Conservation (phyloP, 257 asterid species). For the Rubia yunnanensis region DNA sequence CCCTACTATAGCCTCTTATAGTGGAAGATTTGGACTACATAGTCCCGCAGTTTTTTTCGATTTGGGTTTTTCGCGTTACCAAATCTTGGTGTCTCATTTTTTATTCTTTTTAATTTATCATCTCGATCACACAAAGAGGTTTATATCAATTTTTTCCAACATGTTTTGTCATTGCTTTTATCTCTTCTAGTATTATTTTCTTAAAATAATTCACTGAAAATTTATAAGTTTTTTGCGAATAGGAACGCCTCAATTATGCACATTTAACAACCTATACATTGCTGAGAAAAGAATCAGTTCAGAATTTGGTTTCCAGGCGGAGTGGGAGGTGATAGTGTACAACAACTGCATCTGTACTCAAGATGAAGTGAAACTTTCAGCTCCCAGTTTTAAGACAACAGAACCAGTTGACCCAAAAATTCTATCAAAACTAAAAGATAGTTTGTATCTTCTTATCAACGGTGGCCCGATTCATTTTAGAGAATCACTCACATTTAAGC, state of each 20-base stretch:
- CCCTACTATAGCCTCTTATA: too few relatives aligned
- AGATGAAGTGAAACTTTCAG: neutral
- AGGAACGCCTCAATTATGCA: neutral
- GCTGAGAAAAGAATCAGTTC: neutral
- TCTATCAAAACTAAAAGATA: neutral
- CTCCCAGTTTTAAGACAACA: neutral
- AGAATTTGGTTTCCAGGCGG: neutral
- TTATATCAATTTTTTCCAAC: too few relatives aligned
- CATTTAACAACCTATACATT: neutral
- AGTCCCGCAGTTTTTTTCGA: too few relatives aligned
- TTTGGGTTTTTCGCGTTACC: too few relatives aligned
- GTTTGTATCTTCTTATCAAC: neutral
- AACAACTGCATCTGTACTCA: neutral
- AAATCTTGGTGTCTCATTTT: too few relatives aligned
- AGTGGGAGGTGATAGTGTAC: neutral
- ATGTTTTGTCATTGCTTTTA: too few relatives aligned
- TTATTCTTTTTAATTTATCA: too few relatives aligned
- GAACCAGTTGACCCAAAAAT: neutral
- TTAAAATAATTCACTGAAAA: too few relatives aligned
- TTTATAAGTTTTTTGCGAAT: too few relatives aligned
- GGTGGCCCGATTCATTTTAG: neutral
- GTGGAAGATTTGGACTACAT: too few relatives aligned
- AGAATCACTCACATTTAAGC: neutral
- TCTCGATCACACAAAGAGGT: too few relatives aligned
- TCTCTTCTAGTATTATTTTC: too few relatives aligned